A percentile compares a stretch with the other conserved stretches of the same genome.
Conservation (phyloP, 1,284 basidiomycete species). For the Phaffia rhodozyma region DNA sequence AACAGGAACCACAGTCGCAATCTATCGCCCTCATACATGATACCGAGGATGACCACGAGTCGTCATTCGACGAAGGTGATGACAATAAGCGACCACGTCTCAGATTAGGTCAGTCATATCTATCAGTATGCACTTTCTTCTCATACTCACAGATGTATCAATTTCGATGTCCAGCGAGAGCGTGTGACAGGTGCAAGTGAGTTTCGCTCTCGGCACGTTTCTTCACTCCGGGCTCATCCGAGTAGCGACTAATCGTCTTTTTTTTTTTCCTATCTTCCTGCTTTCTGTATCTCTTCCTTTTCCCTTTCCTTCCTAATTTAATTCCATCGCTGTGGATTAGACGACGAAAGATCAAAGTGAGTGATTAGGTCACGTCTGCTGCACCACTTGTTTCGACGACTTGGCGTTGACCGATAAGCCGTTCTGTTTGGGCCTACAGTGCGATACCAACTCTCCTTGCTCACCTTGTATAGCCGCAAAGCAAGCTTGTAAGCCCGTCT, state of each 20-base stretch:
- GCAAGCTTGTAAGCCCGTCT: slow-evolving; percentile 1
- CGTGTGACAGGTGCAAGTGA: slow-evolving; percentile 21
- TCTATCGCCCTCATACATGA: slow-evolving; percentile 1
- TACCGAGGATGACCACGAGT: slow-evolving; percentile 12
- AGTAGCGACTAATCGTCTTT: background rate
- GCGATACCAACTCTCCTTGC: slow-evolving; percentile 37
- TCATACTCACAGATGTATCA: background rate
- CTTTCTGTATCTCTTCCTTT: background rate
- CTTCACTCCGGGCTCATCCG: background rate
- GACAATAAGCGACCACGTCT: slow-evolving; percentile 33
- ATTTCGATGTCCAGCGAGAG: background rate
- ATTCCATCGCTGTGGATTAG: background rate
- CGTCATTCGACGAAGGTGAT: slow-evolving; percentile 21
- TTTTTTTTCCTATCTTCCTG: background rate
- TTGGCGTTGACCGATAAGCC: background rate
- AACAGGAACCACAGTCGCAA: too few species aligned
- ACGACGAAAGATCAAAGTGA: slow-evolving; percentile 21
- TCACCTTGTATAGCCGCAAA: slow-evolving; percentile 29
- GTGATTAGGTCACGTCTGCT: background rate
- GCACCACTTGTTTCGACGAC: background rate
- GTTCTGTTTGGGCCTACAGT: slow-evolving; percentile 17
- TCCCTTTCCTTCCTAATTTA: background rate
- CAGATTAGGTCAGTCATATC: slow-evolving; percentile 27
- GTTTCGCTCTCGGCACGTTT: background rate
- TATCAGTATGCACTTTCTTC: slow-evolving; percentile 26